Percentiles rank a stretch among this genome's conserved stretches.
phyloP scores from a whole-genome alignment of 768 basidiomycete genomes.

The Cyclocybe aegerita region DNA sequence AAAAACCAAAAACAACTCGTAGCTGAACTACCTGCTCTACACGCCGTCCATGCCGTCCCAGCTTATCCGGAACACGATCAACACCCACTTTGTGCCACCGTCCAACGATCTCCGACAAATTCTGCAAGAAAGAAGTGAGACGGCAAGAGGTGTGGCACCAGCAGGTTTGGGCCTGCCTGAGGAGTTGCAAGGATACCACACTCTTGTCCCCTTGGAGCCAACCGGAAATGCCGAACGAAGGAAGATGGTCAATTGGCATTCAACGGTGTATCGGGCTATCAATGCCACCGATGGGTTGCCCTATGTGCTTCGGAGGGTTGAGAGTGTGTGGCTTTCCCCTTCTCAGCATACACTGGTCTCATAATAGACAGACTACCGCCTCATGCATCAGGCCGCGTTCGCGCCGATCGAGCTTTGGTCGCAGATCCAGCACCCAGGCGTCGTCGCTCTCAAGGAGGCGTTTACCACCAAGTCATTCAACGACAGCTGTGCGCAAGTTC shows the following conservation, averaged over 20 bases:
- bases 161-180: slow-evolving; percentile 68
- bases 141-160: slow-evolving; percentile 49
- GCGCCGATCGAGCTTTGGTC: slow-evolving; percentile 84
- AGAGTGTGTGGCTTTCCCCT: slow-evolving; percentile 56
- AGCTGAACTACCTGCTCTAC: slow-evolving; percentile 96
- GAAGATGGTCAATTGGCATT: slow-evolving; percentile 83
- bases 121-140: slow-evolving; percentile 62
- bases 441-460: slow-evolving; percentile 83
- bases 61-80: slow-evolving; percentile 42
- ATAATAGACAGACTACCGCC: slow-evolving; percentile 65
- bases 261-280: slow-evolving; percentile 81
- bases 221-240: slow-evolving; percentile 53
- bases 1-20: slow-evolving; percentile 2
- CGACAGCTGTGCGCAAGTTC: slow-evolving; percentile 74
- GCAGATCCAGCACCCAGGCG: slow-evolving; percentile 78
- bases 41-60: slow-evolving; percentile 62
- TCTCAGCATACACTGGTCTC: slow-evolving; percentile 2
- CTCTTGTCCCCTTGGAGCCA: slow-evolving; percentile 76
- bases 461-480: slow-evolving; percentile 93
- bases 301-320: slow-evolving; percentile 81
- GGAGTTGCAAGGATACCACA: slow-evolving; percentile 89
- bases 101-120: slow-evolving; percentile 42
- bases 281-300: slow-evolving; percentile 73
- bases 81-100: slow-evolving; percentile 70
- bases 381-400: slow-evolving; percentile 83